phyloP scores from a whole-genome alignment of 2,329 filamentous ascomycete species.

The Cladobotryum mycophilum region DNA sequence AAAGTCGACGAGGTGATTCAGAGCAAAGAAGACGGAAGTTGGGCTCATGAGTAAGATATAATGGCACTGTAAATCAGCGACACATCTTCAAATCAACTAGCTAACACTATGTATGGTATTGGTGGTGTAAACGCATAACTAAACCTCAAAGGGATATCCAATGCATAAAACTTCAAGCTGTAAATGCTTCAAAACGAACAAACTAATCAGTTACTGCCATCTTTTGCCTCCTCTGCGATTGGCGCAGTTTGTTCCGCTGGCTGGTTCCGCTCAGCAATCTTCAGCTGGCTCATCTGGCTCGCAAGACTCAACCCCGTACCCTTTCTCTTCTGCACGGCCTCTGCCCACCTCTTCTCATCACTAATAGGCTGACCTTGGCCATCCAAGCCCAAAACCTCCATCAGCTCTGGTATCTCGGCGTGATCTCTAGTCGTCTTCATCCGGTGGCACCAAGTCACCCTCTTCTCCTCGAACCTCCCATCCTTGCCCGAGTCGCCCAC shows the following conservation, averaged over 20 bases:
- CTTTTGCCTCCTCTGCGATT: no score
- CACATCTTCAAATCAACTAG: not conserved
- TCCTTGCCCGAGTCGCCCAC: constrained; percentile 18
- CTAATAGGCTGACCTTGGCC: constrained; percentile 36
- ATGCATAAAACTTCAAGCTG: not conserved
- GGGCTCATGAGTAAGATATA: constrained; percentile 35
- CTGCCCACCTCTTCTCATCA: constrained; percentile 43
- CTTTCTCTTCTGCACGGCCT: constrained; percentile 43
- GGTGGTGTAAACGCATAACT: not conserved
- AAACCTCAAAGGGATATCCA: not conserved
- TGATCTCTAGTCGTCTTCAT: constrained; percentile 78
- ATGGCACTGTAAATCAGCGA: not conserved
- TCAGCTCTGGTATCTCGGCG: constrained; percentile 61
- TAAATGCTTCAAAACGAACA: not conserved
- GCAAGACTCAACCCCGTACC: constrained; percentile 49
- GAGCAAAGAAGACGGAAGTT: constrained; percentile 60
- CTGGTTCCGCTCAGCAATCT: constrained; percentile 6
- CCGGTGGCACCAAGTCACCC: constrained; percentile 71
- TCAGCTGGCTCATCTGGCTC: constrained; percentile 40
- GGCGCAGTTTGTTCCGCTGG: no score
- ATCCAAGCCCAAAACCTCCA: constrained; percentile 54
- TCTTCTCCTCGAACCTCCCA: constrained; percentile 45
- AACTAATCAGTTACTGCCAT: no score
- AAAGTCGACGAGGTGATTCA: constrained; percentile 61
- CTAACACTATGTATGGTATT: not conserved